Evolutionary conservation across 257 asterid species (phyloP).

Genomic region (Rubia yunnanensis): DNA sequence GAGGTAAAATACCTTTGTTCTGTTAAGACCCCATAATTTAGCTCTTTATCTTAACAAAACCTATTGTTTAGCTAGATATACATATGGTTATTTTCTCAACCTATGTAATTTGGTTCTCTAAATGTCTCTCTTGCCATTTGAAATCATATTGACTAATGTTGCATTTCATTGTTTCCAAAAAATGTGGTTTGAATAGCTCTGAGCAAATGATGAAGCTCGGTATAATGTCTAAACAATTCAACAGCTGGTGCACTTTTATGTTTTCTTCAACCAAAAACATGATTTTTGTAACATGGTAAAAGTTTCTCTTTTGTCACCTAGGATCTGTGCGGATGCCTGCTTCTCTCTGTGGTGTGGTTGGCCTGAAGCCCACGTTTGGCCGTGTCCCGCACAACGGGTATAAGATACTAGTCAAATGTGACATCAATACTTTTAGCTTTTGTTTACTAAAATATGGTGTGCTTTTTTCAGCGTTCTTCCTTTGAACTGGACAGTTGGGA

Average conservation of each 20-base stretch:
- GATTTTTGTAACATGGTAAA: not conserved
- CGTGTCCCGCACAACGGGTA: slow-evolving; percentile 84
- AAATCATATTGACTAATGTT: not conserved
- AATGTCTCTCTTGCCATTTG: not conserved
- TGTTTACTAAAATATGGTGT: not conserved
- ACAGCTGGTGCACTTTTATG: not conserved
- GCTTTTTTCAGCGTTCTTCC: slow-evolving; percentile 59
- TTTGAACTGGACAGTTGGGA: slow-evolving; percentile 79
- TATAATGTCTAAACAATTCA: too few relatives aligned
- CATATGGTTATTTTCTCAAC: not conserved
- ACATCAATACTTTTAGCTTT: not conserved
- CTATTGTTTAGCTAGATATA: not conserved
- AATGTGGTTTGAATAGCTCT: not conserved
- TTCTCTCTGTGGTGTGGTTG: slow-evolving; percentile 91
- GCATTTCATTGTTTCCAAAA: not conserved
- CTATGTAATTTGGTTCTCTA: not conserved
- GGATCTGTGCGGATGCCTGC: slow-evolving; percentile 97
- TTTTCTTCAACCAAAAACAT: too few relatives aligned
- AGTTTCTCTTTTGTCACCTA: slow-evolving; percentile 8
- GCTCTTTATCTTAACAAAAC: not conserved
- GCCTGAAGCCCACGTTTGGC: slow-evolving; percentile 80
- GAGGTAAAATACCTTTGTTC: slow-evolving; percentile 39
- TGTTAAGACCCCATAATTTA: not conserved
- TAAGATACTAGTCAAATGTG: not conserved
- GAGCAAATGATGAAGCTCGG: too few relatives aligned